Evolutionary conservation across 805 yeast genomes (phyloP), one percentile per base, ranked within the genome.

Genomic region (Nakazawaea holstii): DNA sequence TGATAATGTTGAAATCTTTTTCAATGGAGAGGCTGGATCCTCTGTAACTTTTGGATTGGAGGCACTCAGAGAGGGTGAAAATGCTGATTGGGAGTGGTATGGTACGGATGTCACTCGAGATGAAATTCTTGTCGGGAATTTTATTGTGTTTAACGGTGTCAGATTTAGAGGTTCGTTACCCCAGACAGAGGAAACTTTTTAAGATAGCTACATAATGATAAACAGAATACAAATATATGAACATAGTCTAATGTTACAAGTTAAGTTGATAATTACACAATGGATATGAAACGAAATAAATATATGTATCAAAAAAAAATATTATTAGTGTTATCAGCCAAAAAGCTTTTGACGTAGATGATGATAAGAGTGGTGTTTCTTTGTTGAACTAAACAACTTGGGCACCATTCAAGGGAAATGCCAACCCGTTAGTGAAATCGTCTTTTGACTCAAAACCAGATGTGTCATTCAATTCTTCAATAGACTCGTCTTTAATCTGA

Each of bases 121-220:
- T n/a, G 44, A 48, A 15, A 15, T 27, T 3, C 17, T 36, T 9
- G 9, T 39, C n/a, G 50, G 50, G 4, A 48, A 48, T 24, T 17
- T 48, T 29, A 39, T 48, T 7, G n/a, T 43, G 37, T 43, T 33
- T 17, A 43, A 48, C 14, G 47, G 50, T 7, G 15, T 42, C 6
- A 38, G 45, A 27, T 29, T 26, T 28, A 26, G 10, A n/a, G 48
- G 48, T 2, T 20, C 24, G 24, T 20, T 20, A 20, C 24, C 24
- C 5, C 24, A 20, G 24, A 20, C 24, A 20, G 24, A 20, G 24
- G 24, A 20, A 20, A 20, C 24, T 5, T 20, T 20, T 20, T 35
- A 35, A 35, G 7, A 35, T 37, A 35, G 6, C 9, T 35, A 35
- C 17, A 37, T 31, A 30, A 17, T 15, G 15, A 30, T 4, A 30